Base-by-base conservation (phyloP, 768 basidiomycete genomes). In the Mycena alexandri region DNA sequence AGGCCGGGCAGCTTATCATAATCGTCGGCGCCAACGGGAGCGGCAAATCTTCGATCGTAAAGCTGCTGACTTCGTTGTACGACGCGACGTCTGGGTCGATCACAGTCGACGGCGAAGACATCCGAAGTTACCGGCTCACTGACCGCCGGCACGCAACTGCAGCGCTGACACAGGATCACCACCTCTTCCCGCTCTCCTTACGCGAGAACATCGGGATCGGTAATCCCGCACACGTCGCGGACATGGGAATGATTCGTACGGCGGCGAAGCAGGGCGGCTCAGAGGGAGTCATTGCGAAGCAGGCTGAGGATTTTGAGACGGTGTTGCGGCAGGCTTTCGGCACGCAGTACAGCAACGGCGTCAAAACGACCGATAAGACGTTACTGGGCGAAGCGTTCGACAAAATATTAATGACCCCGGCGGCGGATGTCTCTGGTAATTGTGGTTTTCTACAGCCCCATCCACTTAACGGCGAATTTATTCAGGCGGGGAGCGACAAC, bases 21-120 rank as follows among this genome's bases (percentile, higher is more conserved):
- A 74, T 87, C 19, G 84, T 85, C 7, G 86, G 86, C 12, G 72
- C 62, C 12, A 84, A 83, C 65, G 84, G 83, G 14, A 79, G 81
- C 67, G 85, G 83, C 2, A 85, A 85, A 68, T 77, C 80, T 2
- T 81, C 83, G 3, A 70, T 84, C 14, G 67, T 85, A 38, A 85
- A 85, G 55, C 74, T 86, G 14, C 59, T 86, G 6, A 75, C 75
- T 10, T 74, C 82, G 9, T 46, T 81, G 8, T 76, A 78, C 34
- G 77, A 78, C 5, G 71, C 74, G 1, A 69, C 70, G 0, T 75
- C 76, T 6, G 85, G 85, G 0, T 67, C 74, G 17, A 78, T 87
- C 21, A 62, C 74, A 14, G 64, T 85, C 21, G 82, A 87, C 59
- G 81, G 77, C 17, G 43, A 69, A 46, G 75, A 79, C 0, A 71